phyloP scores from a whole-genome alignment of 1,284 basidiomycete genomes.

The Coniferiporia weirii region DNA sequence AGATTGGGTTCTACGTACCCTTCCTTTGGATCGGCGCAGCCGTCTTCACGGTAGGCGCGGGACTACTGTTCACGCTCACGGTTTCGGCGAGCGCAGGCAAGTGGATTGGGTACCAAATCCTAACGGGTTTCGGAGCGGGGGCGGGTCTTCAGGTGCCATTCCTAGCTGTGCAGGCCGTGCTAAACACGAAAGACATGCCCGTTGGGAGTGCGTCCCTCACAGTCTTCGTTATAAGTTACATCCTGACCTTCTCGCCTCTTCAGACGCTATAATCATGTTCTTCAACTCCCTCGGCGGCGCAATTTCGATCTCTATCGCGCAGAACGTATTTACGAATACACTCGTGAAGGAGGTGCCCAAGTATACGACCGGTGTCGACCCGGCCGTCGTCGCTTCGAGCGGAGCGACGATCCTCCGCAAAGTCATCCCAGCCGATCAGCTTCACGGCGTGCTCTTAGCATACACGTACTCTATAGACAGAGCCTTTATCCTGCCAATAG shows the following conservation, averaged over 20 bases:
- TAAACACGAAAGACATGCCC: conserved; percentile 16
- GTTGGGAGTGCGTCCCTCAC: conserved; percentile 14
- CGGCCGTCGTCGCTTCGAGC: conserved; percentile 14
- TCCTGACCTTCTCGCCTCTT: neutral
- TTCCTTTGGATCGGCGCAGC: conserved; percentile 32
- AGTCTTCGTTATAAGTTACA: neutral
- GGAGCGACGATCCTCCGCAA: conserved; percentile 20
- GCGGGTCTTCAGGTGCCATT: conserved; percentile 18
- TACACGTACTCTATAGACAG: conserved; percentile 16
- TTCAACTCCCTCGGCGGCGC: conserved; percentile 22
- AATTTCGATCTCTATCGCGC: conserved; percentile 24
- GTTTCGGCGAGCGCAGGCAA: conserved; percentile 28
- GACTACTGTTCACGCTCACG: conserved; percentile 37
- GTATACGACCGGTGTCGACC: conserved; percentile 19
- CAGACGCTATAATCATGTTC: conserved; percentile 22
- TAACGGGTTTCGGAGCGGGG: conserved; percentile 17
- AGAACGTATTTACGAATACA: conserved; percentile 22
- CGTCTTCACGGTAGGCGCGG: conserved; percentile 33
- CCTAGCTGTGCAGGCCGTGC: conserved; percentile 18
- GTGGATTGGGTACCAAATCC: conserved; percentile 38
- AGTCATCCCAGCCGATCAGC: conserved; percentile 15
- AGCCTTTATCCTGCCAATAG: conserved; percentile 19
- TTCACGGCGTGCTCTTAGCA: conserved; percentile 19
- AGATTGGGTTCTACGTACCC: conserved; percentile 34
- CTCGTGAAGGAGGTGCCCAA: conserved; percentile 17